phyloP scores from a whole-genome alignment of 2,329 filamentous ascomycete species.

The Fusarium marasasianum region DNA sequence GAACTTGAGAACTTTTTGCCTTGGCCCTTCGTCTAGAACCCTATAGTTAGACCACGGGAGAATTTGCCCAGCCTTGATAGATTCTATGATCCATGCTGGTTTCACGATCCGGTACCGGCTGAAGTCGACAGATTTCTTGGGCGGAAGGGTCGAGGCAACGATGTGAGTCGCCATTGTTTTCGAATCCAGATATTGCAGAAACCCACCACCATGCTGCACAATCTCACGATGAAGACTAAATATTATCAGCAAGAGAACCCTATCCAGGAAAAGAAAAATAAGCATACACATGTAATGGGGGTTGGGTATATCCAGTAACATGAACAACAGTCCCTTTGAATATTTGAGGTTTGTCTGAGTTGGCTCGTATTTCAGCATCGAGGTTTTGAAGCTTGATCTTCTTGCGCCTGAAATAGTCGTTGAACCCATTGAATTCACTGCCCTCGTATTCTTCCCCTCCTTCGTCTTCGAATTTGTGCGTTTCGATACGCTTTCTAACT shows the following conservation, averaged over 20 bases:
- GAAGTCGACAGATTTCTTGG: slow-evolving; percentile 93
- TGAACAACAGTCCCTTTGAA: slow-evolving; percentile 93
- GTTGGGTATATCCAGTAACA: slow-evolving; percentile 96
- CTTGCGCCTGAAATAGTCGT: slow-evolving; percentile 93
- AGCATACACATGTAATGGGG: slow-evolving; percentile 78
- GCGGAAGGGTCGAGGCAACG: slow-evolving; percentile 87
- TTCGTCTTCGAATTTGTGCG: slow-evolving; percentile 80
- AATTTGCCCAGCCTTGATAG: slow-evolving; percentile 80
- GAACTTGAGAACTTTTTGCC: slow-evolving; percentile 79
- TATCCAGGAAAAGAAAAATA: not conserved
- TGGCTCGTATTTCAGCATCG: slow-evolving; percentile 80
- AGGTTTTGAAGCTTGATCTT: slow-evolving; percentile 97
- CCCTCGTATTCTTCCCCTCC: slow-evolving; percentile 89
- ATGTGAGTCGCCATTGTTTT: slow-evolving; percentile 98
- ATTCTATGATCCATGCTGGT: slow-evolving; percentile 93
- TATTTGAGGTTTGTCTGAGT: slow-evolving; percentile 77
- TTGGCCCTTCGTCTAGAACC: slow-evolving; percentile 83
- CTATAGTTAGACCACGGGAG: slow-evolving; percentile 88
- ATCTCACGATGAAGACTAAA: slow-evolving; percentile 79
- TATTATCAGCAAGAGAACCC: slow-evolving; percentile 20
- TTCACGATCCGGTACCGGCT: slow-evolving; percentile 89
- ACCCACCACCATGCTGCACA: slow-evolving; percentile 92
- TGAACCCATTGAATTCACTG: slow-evolving; percentile 88
- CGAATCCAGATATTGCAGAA: slow-evolving; percentile 91
- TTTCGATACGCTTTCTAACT: slow-evolving; percentile 69